phyloP scores from a whole-genome alignment of 108 stramenopile genomes.

The Cylindrotheca fusiformis region DNA sequence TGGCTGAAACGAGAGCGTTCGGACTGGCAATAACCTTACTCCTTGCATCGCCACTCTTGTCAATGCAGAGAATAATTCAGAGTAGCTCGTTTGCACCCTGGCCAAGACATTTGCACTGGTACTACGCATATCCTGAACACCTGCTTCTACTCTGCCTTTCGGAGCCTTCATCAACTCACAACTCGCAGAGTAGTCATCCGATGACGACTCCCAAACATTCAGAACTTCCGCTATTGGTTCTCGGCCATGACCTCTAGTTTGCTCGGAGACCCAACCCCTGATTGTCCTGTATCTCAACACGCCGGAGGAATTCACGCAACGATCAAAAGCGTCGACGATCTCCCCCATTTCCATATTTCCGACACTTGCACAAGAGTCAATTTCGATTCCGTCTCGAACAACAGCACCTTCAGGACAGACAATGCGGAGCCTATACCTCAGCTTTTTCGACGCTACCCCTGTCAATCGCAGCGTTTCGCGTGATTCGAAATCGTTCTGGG shows the following conservation, averaged over 20 bases:
- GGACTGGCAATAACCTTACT: constrained; percentile 37
- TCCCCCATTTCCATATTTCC: constrained; percentile 88
- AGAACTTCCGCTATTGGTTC: constrained; percentile 94
- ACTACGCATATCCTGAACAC: constrained; percentile 64
- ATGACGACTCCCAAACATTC: constrained; percentile 38
- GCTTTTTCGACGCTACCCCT: constrained; percentile 6
- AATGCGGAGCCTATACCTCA: constrained; percentile 73
- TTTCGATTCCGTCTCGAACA: constrained; percentile 87
- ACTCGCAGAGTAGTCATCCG: background rate
- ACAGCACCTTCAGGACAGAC: constrained; percentile 90
- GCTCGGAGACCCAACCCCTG: constrained; percentile 92
- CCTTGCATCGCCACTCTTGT: constrained; percentile 52
- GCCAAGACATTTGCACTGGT: constrained; percentile 68
- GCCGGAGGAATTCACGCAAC: constrained; percentile 88
- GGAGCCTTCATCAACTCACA: too few relatives aligned
- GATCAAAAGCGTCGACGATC: constrained; percentile 73
- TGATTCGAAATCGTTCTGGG: constrained; percentile 55
- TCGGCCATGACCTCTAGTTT: constrained; percentile 85
- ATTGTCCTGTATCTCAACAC: constrained; percentile 84
- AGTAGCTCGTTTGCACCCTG: constrained; percentile 55
- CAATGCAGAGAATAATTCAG: constrained; percentile 56
- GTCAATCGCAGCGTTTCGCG: constrained; percentile 35
- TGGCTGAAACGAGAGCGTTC: constrained; percentile 36
- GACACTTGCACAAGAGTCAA: constrained; percentile 83
- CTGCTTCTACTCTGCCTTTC: constrained; percentile 61